phyloP scores from a whole-genome alignment of 495 filamentous ascomycete species.

The Hypoxylon crocopeplum region DNA sequence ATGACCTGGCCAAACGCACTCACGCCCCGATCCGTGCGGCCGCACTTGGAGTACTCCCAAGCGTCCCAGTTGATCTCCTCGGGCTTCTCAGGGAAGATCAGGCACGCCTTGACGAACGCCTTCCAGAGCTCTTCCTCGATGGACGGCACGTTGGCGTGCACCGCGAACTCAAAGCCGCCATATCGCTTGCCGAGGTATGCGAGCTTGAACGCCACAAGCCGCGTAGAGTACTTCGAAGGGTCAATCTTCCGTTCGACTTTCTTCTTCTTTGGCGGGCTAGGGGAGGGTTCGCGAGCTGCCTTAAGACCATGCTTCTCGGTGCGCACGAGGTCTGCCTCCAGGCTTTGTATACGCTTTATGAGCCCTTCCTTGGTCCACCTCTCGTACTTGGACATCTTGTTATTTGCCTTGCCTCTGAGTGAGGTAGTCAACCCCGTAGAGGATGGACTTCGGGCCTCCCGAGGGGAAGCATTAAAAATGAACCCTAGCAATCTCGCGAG shows the following conservation, averaged over 20 bases:
- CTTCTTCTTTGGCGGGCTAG: conserved; percentile 40
- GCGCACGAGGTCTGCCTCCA: conserved; percentile 66
- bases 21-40: conserved; percentile 89
- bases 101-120: conserved; percentile 76
- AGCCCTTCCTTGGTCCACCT: conserved; percentile 71
- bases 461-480: conserved; percentile 8
- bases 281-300: background rate
- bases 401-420: conserved; percentile 39
- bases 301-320: conserved; percentile 42
- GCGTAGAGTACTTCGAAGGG: conserved; percentile 78
- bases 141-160: conserved; percentile 69
- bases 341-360: conserved; percentile 66
- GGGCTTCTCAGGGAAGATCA: conserved; percentile 74
- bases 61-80: conserved; percentile 72
- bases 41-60: conserved; percentile 91
- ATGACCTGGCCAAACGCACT: conserved; percentile 98
- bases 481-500: conserved; percentile 15
- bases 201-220: conserved; percentile 88
- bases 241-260: conserved; percentile 66
- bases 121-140: conserved; percentile 94
- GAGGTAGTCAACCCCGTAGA: conserved; percentile 12
- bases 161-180: conserved; percentile 87
- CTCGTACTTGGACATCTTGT: conserved; percentile 38
- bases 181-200: conserved; percentile 91
- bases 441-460: conserved; percentile 24